Conservation (phyloP, 306 rosid species). For the Hippophae rhamnoides region DNA sequence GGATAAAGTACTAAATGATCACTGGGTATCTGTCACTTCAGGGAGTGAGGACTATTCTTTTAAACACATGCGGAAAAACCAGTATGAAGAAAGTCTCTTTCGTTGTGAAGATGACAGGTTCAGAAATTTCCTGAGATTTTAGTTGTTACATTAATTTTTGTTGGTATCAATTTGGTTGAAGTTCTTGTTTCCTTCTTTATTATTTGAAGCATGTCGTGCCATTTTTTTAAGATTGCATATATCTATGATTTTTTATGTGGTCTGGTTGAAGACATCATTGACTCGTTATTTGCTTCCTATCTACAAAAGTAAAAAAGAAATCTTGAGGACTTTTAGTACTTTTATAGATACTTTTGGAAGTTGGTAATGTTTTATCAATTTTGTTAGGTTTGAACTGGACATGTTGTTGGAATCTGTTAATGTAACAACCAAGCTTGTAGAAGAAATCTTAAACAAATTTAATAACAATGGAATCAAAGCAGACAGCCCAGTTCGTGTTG, state of each 20-base stretch:
- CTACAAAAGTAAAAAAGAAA: no score
- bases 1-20: conserved; percentile 75
- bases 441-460: conserved; percentile 78
- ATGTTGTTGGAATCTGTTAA: conserved; percentile 96
- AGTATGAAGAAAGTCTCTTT: conserved; percentile 96
- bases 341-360: not conserved
- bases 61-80: conserved; percentile 99
- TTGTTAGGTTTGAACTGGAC: conserved; percentile 89
- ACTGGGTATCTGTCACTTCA: conserved; percentile 98
- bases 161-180: no score
- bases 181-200: no score
- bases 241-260: no score
- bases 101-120: conserved; percentile 99
- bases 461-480: conserved; percentile 56
- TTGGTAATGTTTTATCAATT: conserved; percentile 27
- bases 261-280: no score
- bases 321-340: not conserved
- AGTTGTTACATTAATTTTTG: no score
- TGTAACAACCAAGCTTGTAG: conserved; percentile 77
- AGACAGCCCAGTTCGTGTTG: conserved; percentile 60
- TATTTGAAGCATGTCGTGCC: no score
- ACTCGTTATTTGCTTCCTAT: no score
- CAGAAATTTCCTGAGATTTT: conserved; percentile 20
- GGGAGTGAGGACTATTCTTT: conserved; percentile 99
- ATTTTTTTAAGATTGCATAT: no score